Conservation (phyloP, 257 asterid species). For the Sherardia arvensis region DNA sequence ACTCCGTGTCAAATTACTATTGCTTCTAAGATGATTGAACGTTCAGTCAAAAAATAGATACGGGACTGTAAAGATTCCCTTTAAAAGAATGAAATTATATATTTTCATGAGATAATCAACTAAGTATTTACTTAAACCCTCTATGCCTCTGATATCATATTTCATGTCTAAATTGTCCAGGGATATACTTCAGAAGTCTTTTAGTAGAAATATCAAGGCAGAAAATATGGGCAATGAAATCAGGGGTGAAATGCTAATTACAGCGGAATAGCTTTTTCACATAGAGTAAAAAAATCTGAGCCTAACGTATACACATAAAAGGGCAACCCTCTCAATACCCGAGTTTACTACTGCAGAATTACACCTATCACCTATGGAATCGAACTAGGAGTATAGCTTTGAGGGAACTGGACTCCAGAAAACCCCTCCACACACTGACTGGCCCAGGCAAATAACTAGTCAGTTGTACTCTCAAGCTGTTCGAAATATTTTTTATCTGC, state of each 20-base stretch:
- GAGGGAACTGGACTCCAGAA: conserved; percentile 2
- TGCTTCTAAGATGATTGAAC: no score
- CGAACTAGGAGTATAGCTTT: neutral
- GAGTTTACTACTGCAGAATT: neutral
- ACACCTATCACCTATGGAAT: neutral
- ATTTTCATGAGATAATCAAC: no score
- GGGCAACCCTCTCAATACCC: neutral
- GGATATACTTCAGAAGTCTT: neutral
- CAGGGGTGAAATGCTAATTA: neutral
- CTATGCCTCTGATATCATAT: no score
- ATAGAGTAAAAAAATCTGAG: neutral
- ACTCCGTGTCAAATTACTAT: no score
- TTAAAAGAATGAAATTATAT: no score
- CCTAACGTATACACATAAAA: conserved; percentile 8
- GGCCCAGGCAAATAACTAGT: neutral
- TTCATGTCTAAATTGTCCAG: no score
- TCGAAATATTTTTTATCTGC: conserved; percentile 80
- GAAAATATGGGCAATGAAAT: neutral
- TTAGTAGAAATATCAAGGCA: neutral
- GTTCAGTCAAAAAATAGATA: no score
- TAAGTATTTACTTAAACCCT: no score
- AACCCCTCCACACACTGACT: neutral
- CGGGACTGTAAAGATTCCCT: no score
- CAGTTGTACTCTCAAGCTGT: conserved; percentile 28
- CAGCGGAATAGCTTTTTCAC: neutral